Base-by-base conservation (phyloP, 2,329 filamentous ascomycete genomes). In the Lecanicillium sp. region DNA sequence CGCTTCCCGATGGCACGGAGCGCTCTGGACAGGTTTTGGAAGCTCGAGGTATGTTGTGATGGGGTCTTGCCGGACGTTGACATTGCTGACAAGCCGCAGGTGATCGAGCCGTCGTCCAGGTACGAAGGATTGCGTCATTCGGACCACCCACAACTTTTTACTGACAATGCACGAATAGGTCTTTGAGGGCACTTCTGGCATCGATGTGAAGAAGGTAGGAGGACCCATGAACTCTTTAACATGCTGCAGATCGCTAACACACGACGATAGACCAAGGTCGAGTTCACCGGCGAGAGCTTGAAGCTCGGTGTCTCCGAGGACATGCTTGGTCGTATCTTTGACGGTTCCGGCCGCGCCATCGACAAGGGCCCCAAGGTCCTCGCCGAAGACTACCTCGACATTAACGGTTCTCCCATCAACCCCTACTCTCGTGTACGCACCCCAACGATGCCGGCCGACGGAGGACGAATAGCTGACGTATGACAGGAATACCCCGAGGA, bases 231-330 rank as follows among this genome's bases (percentile, higher is more conserved):
- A 12, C 12, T 11, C 14, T 23, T 8, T 17, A 27, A 11, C 19
- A 12, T 23, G 30, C 23, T 15, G 26, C 20, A 19, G 11, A 29
- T 21, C 48, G 52, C 64, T 67, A 54, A 67, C 55, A 39, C 27
- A 32, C 38, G 6, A 35, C 15, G 21, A 57, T 62, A 93, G 90
- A 95, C 91, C 48, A 94, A 86, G 78, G 91, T 98, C 68, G 88
- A 98, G 68, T 97, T 98, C 70, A 94, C 87, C 26, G 93, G 93
- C 52, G 81, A 96, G 74, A 97, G 88, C 74, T 75, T 98, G 75
- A 97, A 97, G 81, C 86, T 98, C 45, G 93, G 93, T 70, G 93
- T 98, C 52, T 97, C 93, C 44, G 94, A 98, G 74, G 93, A 98
- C 75, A 98, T 98, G 93, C 73, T 98, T 71, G 93, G 93, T 57